Percentiles rank a stretch among this genome's conserved stretches.
These are phyloP conservation scores for Pigoraptor vietnamica DNA, from an alignment of 78 protist genomes.

Conservation along the genomic window DNA sequence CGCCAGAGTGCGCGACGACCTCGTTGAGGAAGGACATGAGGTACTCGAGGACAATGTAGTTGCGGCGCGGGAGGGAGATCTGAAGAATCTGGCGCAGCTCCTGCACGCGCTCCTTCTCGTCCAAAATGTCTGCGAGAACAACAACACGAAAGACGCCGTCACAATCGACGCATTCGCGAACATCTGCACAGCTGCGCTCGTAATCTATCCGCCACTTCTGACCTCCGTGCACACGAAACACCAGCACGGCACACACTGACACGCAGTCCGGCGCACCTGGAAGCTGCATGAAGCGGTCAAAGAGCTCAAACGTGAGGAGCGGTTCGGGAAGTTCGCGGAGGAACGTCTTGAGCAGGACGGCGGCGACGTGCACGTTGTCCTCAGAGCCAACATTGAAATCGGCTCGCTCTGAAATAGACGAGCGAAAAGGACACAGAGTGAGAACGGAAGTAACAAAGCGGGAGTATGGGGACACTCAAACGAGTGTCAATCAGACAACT, in stretches of 20 bases:
- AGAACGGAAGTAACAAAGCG: no score
- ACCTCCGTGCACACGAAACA: background rate
- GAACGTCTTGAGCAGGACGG: background rate
- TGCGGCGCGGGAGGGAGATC: background rate
- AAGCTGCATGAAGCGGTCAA: background rate
- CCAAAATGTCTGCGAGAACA: background rate
- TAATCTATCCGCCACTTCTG: background rate
- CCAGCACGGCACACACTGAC: background rate
- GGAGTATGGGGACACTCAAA: no score
- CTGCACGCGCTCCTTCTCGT: background rate
- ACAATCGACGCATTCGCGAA: no score
- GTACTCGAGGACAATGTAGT: background rate
- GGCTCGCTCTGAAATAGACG: background rate
- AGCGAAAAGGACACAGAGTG: no score
- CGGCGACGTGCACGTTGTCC: background rate
- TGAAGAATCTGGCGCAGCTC: background rate
- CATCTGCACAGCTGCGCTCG: no score
- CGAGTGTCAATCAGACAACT: no score
- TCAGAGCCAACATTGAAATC: background rate
- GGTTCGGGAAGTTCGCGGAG: slow-evolving; percentile 10
- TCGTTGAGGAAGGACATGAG: background rate
- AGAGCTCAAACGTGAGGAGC: background rate
- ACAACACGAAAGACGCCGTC: no score
- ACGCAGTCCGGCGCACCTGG: background rate
- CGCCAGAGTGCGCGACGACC: background rate